phyloP scores from a whole-genome alignment of 2,329 filamentous ascomycete species.

The Colletotrichum paranaense region DNA sequence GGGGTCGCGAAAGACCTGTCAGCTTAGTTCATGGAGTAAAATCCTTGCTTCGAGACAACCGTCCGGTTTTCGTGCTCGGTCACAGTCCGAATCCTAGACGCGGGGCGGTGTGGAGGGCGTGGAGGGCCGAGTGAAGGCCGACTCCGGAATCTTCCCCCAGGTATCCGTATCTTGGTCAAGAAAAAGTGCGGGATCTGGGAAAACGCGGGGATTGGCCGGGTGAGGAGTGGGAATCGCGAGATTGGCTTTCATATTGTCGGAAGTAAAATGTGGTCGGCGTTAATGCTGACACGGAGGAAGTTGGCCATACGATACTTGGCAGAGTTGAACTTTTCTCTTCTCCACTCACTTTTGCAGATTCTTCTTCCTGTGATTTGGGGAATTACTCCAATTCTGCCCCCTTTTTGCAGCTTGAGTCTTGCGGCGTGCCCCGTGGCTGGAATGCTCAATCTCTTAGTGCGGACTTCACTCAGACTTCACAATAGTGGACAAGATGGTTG shows the following conservation, averaged over 20 bases:
- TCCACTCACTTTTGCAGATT: background rate
- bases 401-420: background rate
- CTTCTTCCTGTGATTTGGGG: background rate
- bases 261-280: background rate
- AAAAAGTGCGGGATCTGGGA: slow-evolving; percentile 14
- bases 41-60: background rate
- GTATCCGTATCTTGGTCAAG: background rate
- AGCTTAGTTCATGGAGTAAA: background rate
- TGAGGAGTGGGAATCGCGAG: background rate
- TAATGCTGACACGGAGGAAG: background rate
- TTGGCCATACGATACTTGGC: background rate
- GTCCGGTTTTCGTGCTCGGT: slow-evolving; percentile 19
- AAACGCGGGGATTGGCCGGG: slow-evolving; percentile 6
- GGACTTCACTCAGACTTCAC: background rate
- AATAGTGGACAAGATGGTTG: background rate
- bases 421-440: background rate
- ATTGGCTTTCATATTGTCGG: background rate
- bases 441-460: background rate
- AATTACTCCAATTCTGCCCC: background rate
- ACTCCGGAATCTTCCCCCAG: slow-evolving; percentile 25
- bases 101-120: slow-evolving; percentile 3
- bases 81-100: slow-evolving; percentile 21
- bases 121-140: background rate
- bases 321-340: background rate
- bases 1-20: background rate